Evolutionary conservation across 352 stramenopile species (phyloP), one percentile per base, ranked within the genome.

Genomic region (Pythium diclinum): DNA sequence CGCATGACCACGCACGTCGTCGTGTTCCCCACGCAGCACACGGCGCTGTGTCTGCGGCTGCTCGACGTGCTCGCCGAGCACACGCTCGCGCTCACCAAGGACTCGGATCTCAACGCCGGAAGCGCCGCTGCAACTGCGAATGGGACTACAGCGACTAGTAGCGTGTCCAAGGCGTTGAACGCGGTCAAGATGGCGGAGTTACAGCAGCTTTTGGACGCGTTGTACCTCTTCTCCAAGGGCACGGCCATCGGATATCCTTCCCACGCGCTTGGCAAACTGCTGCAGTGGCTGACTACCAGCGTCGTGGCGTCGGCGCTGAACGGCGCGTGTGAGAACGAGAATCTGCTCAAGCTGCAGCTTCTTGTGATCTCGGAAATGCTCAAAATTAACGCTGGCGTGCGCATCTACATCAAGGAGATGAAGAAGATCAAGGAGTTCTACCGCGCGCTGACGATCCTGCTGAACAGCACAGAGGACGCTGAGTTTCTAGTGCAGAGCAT

Each of bases 391-490:
- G 80, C 85, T 19, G 85, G 85, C 9, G 82, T 92, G 30, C 77
- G 79, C 19, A 84, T 92, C 21, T 94, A 88, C 58, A 69, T 74
- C 56, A 91, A 91, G 40, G 85, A 94, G 62, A 85, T 88, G 67
- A 87, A 81, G 53, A 81, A 80, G 32, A 75, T 89, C 63, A 94
- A 92, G 63, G 83, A 91, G 38, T 82, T 92, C 28, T 92, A 92
- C 56, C 83, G 85, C 17, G 83, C 81, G 44, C 75, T 94, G 57
- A 91, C 81, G n/a, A 81, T 92, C 21, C 34, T 92, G 65, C 79
- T 94, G 46, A 92, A 92, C 48, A 86, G 78, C 61, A 92, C 85
- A 0, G 83, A 92, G 42, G 83, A 92, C 53, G 59, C 81, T 0
- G 81, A 90, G 64, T 70, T 92, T 19, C 65, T 94, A 5, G 81